Percentiles rank a stretch among this genome's conserved stretches.
Conservation (phyloP, 202 grass and related monocot species). For the Dendrocalamus latiflorus region DNA sequence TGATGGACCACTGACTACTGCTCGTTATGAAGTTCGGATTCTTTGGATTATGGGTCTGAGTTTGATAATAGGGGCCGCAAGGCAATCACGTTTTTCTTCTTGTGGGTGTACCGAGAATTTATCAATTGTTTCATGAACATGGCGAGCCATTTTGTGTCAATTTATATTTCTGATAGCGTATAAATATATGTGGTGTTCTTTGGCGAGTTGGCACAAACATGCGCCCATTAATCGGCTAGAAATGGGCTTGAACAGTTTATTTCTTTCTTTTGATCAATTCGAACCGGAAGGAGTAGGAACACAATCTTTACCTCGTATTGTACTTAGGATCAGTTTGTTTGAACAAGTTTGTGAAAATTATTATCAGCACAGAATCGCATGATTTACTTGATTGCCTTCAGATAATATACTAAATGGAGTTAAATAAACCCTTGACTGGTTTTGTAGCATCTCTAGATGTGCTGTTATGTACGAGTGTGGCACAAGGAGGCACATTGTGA, state of each 20-base stretch:
- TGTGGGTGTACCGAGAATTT: neutral
- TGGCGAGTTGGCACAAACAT: neutral
- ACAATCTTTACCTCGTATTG: neutral
- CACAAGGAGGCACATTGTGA: slow-evolving; percentile 18
- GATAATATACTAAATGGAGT: slow-evolving; percentile 2
- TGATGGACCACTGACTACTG: too few relatives aligned
- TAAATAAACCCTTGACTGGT: slow-evolving; percentile 16
- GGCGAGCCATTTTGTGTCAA: neutral
- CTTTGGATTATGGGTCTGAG: slow-evolving; percentile 12
- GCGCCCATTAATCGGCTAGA: neutral
- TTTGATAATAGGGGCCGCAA: neutral
- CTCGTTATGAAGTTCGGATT: neutral
- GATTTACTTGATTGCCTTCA: slow-evolving; percentile 4
- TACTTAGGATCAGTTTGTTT: neutral
- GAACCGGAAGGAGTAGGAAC: neutral
- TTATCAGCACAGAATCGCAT: neutral
- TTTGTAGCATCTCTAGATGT: slow-evolving; percentile 23
- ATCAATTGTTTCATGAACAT: slow-evolving; percentile 1
- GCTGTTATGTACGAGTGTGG: slow-evolving; percentile 1
- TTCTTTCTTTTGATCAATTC: neutral
- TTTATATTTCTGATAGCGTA: neutral
- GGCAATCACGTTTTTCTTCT: slow-evolving; percentile 10
- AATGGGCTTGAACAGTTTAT: neutral
- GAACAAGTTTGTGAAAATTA: slow-evolving; percentile 6
- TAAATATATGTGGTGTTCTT: neutral